Evolutionary conservation across 371 early-diverging fungal genomes (phyloP).

Genomic region (Mortierella polycephala): DNA sequence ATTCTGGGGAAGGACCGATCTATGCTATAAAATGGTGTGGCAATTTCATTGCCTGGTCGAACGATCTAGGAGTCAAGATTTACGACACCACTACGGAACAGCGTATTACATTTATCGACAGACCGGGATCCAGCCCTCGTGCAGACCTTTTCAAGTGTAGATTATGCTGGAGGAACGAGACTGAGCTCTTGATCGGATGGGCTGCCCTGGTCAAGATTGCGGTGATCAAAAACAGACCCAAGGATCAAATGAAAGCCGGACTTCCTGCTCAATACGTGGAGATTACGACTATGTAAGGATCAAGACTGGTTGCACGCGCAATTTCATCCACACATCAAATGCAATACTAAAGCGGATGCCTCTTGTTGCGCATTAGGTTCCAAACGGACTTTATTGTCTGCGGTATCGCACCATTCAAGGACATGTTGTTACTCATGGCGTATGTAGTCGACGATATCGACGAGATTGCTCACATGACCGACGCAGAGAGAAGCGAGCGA

Average conservation of each 20-base stretch:
- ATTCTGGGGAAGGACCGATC: constrained; percentile 91
- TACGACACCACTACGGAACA: constrained; percentile 78
- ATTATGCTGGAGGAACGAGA: constrained; percentile 86
- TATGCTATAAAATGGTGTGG: constrained; percentile 87
- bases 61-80: constrained; percentile 88
- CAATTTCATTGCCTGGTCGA: constrained; percentile 91
- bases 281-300: constrained; percentile 71
- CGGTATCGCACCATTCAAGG: constrained; percentile 87
- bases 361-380: constrained; percentile 56
- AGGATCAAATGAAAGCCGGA: constrained; percentile 46
- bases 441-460: constrained; percentile 66
- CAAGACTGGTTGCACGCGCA: not conserved
- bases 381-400: constrained; percentile 89
- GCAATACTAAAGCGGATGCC: not conserved
- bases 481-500: constrained; percentile 34
- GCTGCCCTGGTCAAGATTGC: constrained; percentile 91
- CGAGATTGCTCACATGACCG: constrained; percentile 46
- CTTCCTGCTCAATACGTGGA: constrained; percentile 77
- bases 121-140: constrained; percentile 82
- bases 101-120: constrained; percentile 85
- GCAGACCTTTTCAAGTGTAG: constrained; percentile 90
- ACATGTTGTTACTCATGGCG: constrained; percentile 80
- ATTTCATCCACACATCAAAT: too few species aligned
- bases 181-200: constrained; percentile 90
- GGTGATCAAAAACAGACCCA: constrained; percentile 66